Evolutionary conservation across 768 basidiomycete genomes (phyloP).

Genomic region (Antrodiella citrinella): DNA sequence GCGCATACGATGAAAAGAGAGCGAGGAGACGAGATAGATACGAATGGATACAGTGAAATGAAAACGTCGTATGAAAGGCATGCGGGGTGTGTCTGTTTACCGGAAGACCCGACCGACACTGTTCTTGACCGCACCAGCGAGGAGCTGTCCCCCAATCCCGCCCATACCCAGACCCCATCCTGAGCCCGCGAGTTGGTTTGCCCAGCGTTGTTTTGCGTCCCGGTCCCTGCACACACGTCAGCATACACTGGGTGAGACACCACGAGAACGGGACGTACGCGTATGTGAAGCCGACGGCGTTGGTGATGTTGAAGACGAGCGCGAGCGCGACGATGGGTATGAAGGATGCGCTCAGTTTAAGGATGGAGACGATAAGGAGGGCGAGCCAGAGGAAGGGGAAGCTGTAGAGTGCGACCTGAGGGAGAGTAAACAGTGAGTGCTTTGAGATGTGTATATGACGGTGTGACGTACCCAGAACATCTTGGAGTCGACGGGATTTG

Average conservation of each 20-base stretch:
- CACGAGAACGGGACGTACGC: conserved; percentile 44
- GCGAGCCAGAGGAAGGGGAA: conserved; percentile 87
- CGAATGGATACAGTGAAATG: too few relatives aligned
- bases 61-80: too few relatives aligned
- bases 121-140: conserved; percentile 76
- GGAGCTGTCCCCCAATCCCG: conserved; percentile 76
- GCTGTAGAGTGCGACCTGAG: conserved; percentile 76
- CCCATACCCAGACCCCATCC: conserved; percentile 70
- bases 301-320: conserved; percentile 92
- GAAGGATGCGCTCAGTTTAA: conserved; percentile 90
- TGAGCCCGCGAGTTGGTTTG: conserved; percentile 59
- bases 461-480: conserved; percentile 78
- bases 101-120: conserved; percentile 75
- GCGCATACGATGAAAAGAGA: too few relatives aligned
- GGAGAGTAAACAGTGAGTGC: conserved; percentile 4
- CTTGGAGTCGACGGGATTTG: conserved; percentile 82
- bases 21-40: too few relatives aligned
- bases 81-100: too few relatives aligned
- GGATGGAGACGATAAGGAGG: conserved; percentile 79
- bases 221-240: conserved; percentile 50
- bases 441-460: background rate
- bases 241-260: background rate
- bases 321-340: conserved; percentile 92
- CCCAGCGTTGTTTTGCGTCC: conserved; percentile 92
- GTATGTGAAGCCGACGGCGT: conserved; percentile 95